Base-by-base conservation (phyloP, 2,329 filamentous ascomycete genomes). In the Diplodia mutila region DNA sequence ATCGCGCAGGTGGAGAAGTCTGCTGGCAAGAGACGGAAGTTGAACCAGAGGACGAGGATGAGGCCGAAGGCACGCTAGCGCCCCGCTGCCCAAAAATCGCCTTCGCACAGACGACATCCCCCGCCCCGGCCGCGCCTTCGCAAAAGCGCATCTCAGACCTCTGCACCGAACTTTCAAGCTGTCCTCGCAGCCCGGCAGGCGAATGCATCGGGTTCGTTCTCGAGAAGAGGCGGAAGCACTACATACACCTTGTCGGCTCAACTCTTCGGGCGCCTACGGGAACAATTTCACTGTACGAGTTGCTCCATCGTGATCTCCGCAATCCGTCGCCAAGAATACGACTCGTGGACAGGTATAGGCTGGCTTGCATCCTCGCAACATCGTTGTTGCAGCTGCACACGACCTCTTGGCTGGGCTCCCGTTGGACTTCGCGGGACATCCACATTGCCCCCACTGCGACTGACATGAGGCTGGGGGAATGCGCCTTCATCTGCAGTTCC, bases 281-380 rank as follows among this genome's bases (percentile, higher is more conserved):
- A 8, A 64, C 46, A 64, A 64, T 52, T 52, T 64, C 61, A 18
- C n/a, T 54, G 34, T 65, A 54, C 61, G 49, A 54, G 34, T 49
- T 29, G 34, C 61, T 51, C 59, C n/a, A 34, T 34, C 42, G 21
- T 21, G 21, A 34, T 23, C 25, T 34, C 49, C 48, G 51, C 34
- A 65, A 16, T 37, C 39, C 61, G 16, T 64, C 39, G 42, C 49
- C 39, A 18, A 65, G 61, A 42, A 52, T 46, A 25, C 48, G 61
- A 53, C 37, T 65, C 51, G 48, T 42, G 32, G 49, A 54, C 37
- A 39, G 18, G 29, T 42, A 16, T 16, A 54, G 23, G 27, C 23
- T 51, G 59, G 59, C 25, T 51, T 32, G 39, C 21, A n/a, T 61
- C 37, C 21, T 61, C 12, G n/a, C 57, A 23, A n/a, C 37, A 23